Evolutionary conservation across 768 basidiomycete species (phyloP).

Genomic region (Pleurotus citrinopileatus): DNA sequence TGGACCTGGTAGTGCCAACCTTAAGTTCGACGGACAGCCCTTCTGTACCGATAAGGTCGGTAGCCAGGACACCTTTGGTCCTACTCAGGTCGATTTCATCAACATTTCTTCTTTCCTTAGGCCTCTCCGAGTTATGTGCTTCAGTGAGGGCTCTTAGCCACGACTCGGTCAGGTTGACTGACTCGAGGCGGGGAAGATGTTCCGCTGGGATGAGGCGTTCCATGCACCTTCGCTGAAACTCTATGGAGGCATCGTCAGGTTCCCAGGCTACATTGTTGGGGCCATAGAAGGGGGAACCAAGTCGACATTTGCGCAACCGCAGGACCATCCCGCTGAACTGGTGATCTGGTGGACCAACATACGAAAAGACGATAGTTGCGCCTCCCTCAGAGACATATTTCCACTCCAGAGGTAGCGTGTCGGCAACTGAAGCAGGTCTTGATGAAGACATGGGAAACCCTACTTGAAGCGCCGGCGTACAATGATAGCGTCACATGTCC

Average conservation of each 20-base stretch:
- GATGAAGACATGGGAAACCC: conserved; percentile 20
- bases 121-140: conserved; percentile 48
- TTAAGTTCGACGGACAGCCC: conserved; percentile 88
- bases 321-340: conserved; percentile 65
- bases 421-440: conserved; percentile 16
- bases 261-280: conserved; percentile 18
- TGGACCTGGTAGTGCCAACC: conserved; percentile 40
- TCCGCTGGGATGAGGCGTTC: conserved; percentile 57
- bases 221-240: conserved; percentile 67
- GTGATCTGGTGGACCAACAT: conserved; percentile 52
- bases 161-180: conserved; percentile 39
- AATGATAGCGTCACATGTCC: not conserved
- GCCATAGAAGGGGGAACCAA: conserved; percentile 13
- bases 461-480: not conserved
- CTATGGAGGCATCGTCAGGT: conserved; percentile 35
- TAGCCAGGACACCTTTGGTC: conserved; percentile 67
- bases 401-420: conserved; percentile 59
- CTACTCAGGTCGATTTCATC: conserved; percentile 58
- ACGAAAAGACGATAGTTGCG: conserved; percentile 86
- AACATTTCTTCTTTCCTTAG: conserved; percentile 47
- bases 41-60: conserved; percentile 69
- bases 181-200: conserved; percentile 56
- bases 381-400: conserved; percentile 90
- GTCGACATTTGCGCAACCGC: conserved; percentile 63
- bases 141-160: conserved; percentile 63